Evolutionary conservation across 1,139 yeast genomes (phyloP).

Genomic region (Saccharomycopsis crataegensis): DNA sequence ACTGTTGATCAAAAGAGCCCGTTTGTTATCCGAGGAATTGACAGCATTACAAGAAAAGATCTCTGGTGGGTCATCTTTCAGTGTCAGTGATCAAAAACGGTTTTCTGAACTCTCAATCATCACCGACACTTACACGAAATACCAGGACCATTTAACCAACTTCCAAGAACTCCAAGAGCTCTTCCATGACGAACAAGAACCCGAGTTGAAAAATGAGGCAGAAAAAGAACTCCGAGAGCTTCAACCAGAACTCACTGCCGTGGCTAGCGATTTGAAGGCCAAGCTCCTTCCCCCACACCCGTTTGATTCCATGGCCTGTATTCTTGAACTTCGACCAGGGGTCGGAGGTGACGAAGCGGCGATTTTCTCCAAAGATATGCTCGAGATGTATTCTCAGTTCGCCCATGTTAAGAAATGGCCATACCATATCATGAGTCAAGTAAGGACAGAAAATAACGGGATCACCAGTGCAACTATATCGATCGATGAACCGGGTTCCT

Average conservation of each 20-base stretch:
- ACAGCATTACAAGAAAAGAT: slow-evolving; percentile 25
- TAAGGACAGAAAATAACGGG: slow-evolving; percentile 54
- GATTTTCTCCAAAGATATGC: slow-evolving; percentile 71
- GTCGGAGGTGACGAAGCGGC: slow-evolving; percentile 95
- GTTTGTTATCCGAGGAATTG: slow-evolving; percentile 43
- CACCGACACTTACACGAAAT: slow-evolving; percentile 45
- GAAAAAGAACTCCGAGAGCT: slow-evolving; percentile 28
- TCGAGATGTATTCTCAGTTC: slow-evolving; percentile 74
- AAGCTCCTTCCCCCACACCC: slow-evolving; percentile 70
- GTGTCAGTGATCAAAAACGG: slow-evolving; percentile 47
- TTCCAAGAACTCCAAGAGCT: slow-evolving; percentile 34
- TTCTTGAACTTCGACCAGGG: slow-evolving; percentile 87
- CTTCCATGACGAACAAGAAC: slow-evolving; percentile 28
- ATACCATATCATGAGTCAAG: slow-evolving; percentile 48
- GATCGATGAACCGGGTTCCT: slow-evolving; percentile 72
- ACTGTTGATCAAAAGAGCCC: slow-evolving; percentile 55
- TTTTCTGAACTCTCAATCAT: slow-evolving; percentile 50
- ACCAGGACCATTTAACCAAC: slow-evolving; percentile 30
- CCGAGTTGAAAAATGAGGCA: slow-evolving; percentile 29
- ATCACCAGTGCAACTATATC: slow-evolving; percentile 71
- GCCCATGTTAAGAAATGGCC: slow-evolving; percentile 66
- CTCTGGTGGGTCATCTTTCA: slow-evolving; percentile 40
- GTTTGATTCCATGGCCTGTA: slow-evolving; percentile 69
- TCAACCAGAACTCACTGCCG: slow-evolving; percentile 27
- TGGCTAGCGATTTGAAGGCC: slow-evolving; percentile 42